A percentile compares a stretch with the other conserved stretches of the same genome.
Conservation (phyloP, 164 flowering plant genomes). For the Pachysandra terminalis region DNA sequence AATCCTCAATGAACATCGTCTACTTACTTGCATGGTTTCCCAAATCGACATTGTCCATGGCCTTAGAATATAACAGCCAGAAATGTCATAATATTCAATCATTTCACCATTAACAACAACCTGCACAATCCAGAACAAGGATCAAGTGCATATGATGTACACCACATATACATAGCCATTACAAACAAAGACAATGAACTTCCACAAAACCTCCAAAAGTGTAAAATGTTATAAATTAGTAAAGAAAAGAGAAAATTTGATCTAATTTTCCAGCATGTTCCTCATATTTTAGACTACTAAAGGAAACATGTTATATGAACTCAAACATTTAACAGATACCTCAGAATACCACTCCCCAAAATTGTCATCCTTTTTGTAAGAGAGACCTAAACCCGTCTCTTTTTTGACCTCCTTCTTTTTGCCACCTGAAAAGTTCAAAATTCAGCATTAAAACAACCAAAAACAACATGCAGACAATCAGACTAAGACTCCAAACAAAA, state of each 20-base stretch:
- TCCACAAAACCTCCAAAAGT: too few relatives aligned
- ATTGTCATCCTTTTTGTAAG: slow-evolving; percentile 80
- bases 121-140: slow-evolving; percentile 29
- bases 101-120: slow-evolving; percentile 80
- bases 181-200: too few relatives aligned
- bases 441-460: neutral
- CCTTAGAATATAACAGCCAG: slow-evolving; percentile 96
- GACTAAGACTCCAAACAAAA: neutral
- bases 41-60: slow-evolving; percentile 91
- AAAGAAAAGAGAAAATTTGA: neutral
- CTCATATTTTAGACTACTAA: neutral
- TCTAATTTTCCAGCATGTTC: neutral
- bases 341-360: slow-evolving; percentile 99
- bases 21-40: slow-evolving; percentile 82
- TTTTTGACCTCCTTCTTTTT: slow-evolving; percentile 87
- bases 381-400: slow-evolving; percentile 86
- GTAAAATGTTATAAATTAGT: neutral
- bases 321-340: slow-evolving; percentile 35
- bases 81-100: slow-evolving; percentile 93
- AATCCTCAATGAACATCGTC: neutral
- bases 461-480: neutral
- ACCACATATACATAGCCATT: too few relatives aligned
- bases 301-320: neutral
- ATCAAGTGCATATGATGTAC: neutral
- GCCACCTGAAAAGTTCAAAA: neutral